Conservation (phyloP, 495 filamentous ascomycete species). For the Penicillium arizonense region DNA sequence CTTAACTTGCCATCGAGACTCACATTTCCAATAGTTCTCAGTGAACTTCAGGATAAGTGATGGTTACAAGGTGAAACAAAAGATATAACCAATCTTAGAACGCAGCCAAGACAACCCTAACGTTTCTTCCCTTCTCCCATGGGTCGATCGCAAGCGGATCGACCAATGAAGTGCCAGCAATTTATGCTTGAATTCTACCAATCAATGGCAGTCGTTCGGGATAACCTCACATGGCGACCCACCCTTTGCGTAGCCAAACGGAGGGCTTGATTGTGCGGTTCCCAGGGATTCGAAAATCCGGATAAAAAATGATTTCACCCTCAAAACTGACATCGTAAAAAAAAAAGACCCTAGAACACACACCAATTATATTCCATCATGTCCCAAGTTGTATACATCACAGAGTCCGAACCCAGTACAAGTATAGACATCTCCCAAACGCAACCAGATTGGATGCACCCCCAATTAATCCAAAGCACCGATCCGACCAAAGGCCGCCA, state of each 20-base stretch:
- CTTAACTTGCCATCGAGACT: too few relatives aligned
- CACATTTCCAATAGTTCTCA: too few relatives aligned
- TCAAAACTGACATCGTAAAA: neutral
- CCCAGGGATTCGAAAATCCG: neutral
- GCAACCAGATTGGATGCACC: constrained; percentile 32
- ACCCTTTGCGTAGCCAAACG: constrained; percentile 12
- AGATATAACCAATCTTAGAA: too few relatives aligned
- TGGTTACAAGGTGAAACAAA: too few relatives aligned
- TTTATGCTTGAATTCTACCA: too few relatives aligned
- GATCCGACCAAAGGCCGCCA: constrained; percentile 38
- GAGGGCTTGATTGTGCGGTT: neutral
- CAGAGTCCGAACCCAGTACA: constrained; percentile 13
- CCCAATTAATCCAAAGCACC: constrained; percentile 28
- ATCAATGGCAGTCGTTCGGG: too few relatives aligned
- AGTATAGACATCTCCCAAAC: constrained; percentile 5
- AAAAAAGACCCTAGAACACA: neutral
- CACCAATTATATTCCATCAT: constrained; percentile 9
- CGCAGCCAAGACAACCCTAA: too few relatives aligned
- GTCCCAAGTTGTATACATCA: constrained; percentile 26
- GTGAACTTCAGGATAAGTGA: too few relatives aligned
- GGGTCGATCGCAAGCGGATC: too few relatives aligned
- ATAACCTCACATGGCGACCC: constrained; percentile 4
- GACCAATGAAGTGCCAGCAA: too few relatives aligned
- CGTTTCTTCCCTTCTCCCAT: too few relatives aligned
- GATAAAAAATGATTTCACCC: constrained; percentile 12